phyloP scores from a whole-genome alignment of 257 asterid species.

The Vinca minor region DNA sequence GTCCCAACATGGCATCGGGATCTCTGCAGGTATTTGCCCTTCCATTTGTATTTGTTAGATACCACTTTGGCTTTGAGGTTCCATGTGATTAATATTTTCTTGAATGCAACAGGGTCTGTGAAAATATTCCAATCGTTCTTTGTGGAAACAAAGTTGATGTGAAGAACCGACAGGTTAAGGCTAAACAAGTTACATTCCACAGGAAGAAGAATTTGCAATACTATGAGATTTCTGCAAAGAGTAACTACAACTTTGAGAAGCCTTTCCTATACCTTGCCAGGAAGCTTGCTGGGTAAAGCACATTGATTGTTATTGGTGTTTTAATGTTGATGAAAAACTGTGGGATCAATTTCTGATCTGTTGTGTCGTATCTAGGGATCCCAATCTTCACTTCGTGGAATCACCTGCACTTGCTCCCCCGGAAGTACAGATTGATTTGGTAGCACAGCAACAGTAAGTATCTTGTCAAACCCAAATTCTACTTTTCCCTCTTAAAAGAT shows the following conservation, averaged over 20 bases:
- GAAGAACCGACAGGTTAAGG: constrained; percentile 12
- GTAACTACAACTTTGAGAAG: constrained; percentile 80
- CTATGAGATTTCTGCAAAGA: constrained; percentile 44
- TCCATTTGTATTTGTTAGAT: not conserved
- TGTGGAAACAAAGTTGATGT: constrained; percentile 13
- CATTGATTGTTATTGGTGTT: not conserved
- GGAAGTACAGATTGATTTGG: constrained; percentile 12
- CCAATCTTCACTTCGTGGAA: constrained; percentile 9
- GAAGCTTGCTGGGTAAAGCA: constrained; percentile 5
- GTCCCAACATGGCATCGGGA: constrained; percentile 85
- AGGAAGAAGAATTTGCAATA: constrained; percentile 10
- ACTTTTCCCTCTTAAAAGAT: constrained; percentile 31
- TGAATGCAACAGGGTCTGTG: constrained; percentile 9
- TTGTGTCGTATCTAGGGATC: not conserved
- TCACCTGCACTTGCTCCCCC: constrained; percentile 15
- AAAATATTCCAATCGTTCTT: constrained; percentile 13
- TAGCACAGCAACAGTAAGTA: constrained; percentile 4
- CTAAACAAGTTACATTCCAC: constrained; percentile 13
- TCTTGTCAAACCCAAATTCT: constrained; percentile 3
- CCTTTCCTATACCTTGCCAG: constrained; percentile 26
- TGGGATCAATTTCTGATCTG: not conserved
- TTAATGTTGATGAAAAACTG: not conserved
- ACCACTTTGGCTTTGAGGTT: not conserved
- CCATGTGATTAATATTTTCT: not conserved
- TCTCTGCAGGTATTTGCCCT: constrained; percentile 47